Evolutionary conservation across 164 flowering plant species (phyloP).

Genomic region (Vitis labrusca): DNA sequence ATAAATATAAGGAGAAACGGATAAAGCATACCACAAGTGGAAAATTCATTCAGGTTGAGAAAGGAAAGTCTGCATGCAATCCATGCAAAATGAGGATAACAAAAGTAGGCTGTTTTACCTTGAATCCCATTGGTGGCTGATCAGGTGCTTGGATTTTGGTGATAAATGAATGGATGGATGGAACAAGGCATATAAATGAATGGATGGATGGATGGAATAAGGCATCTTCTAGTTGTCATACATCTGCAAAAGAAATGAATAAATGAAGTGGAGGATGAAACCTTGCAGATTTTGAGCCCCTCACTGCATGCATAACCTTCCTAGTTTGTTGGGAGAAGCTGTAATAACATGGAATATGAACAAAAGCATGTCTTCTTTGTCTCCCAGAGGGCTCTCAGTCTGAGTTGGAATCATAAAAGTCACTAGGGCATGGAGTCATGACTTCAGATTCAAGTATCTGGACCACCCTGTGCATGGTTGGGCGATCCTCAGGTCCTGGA

Average conservation of each 20-base stretch:
- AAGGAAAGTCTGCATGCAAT: not conserved
- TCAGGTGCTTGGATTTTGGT: not conserved
- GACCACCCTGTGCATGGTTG: slow-evolving; percentile 91
- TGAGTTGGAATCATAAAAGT: slow-evolving; percentile 86
- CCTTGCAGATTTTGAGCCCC: slow-evolving; percentile 10
- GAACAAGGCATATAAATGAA: not conserved
- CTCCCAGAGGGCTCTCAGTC: slow-evolving; percentile 36
- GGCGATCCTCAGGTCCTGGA: slow-evolving; percentile 82
- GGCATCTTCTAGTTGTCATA: slow-evolving; percentile 1
- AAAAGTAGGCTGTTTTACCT: not conserved
- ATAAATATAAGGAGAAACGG: not conserved
- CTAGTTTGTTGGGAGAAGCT: slow-evolving; percentile 12
- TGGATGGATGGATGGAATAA: not conserved
- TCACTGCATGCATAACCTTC: slow-evolving; percentile 11
- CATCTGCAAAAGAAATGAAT: slow-evolving; percentile 23
- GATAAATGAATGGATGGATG: not conserved
- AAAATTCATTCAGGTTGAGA: not conserved
- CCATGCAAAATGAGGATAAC: slow-evolving; percentile 7
- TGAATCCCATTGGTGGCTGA: not conserved
- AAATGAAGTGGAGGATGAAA: slow-evolving; percentile 3
- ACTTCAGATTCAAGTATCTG: slow-evolving; percentile 90
- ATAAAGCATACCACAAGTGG: slow-evolving; percentile 14
- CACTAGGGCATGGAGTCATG: slow-evolving; percentile 96
- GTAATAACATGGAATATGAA: slow-evolving; percentile 9
- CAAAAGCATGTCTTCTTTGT: slow-evolving; percentile 9